These are phyloP conservation scores for Yarrowia galli DNA, from an alignment of 1,139 yeast species.

Conservation along the genomic window DNA sequence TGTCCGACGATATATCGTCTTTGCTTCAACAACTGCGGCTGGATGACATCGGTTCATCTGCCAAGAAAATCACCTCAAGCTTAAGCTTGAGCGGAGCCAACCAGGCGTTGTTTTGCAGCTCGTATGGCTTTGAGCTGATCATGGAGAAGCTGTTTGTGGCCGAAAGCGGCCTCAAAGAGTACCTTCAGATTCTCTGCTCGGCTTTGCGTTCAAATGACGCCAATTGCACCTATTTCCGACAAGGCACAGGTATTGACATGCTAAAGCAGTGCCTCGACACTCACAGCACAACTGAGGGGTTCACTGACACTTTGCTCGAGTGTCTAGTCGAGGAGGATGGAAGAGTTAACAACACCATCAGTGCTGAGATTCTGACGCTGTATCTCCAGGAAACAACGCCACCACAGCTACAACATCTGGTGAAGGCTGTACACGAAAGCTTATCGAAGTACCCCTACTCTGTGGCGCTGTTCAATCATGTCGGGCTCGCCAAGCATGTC, in stretches of 20 bases:
- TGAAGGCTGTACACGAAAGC: slow-evolving; percentile 12
- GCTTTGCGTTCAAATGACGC: slow-evolving; percentile 25
- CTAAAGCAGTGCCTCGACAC: slow-evolving; percentile 22
- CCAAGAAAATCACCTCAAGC: slow-evolving; percentile 9
- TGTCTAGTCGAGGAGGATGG: slow-evolving; percentile 22
- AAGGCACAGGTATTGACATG: slow-evolving; percentile 29
- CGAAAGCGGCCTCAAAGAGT: slow-evolving; percentile 3
- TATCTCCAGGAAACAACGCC: slow-evolving; percentile 11
- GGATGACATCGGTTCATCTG: background rate
- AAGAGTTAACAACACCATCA: slow-evolving; percentile 12
- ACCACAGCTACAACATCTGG: background rate
- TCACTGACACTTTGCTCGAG: slow-evolving; percentile 18
- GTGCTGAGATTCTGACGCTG: slow-evolving; percentile 24
- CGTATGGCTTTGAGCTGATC: slow-evolving; percentile 30
- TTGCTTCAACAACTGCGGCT: slow-evolving; percentile 24
- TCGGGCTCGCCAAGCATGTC: slow-evolving; percentile 23
- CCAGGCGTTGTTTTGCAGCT: slow-evolving; percentile 33
- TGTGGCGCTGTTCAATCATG: slow-evolving; percentile 22
- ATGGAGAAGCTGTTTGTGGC: slow-evolving; percentile 37
- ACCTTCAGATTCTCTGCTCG: slow-evolving; percentile 4
- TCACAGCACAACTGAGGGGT: slow-evolving; percentile 9
- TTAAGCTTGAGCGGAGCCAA: slow-evolving; percentile 11
- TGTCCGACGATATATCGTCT: slow-evolving; percentile 33
- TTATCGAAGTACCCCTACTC: slow-evolving; percentile 2
- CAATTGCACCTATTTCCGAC: slow-evolving; percentile 29